Evolutionary conservation across 2,329 filamentous ascomycete species (phyloP).

Genomic region (Ceratocystis cacaofunesta): DNA sequence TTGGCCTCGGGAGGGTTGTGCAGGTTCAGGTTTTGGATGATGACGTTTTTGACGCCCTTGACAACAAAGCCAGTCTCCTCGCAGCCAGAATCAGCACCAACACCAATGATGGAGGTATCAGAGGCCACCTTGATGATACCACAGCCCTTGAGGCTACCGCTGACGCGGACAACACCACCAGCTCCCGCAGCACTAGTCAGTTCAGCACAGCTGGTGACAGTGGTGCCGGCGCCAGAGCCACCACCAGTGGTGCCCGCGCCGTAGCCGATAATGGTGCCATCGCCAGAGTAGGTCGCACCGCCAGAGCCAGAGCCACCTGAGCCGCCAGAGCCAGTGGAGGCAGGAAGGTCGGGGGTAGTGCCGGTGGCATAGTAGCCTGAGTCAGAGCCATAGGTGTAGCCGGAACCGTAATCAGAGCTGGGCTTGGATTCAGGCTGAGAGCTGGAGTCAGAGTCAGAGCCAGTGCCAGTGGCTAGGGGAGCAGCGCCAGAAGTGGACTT

Average conservation of each 20-base stretch:
- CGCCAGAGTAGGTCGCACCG: background rate
- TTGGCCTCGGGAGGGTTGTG: conserved; percentile 33
- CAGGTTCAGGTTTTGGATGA: conserved; percentile 41
- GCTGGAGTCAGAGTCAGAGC: background rate
- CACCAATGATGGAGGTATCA: conserved; percentile 38
- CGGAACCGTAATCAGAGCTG: background rate
- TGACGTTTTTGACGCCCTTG: conserved; percentile 36
- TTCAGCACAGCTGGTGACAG: conserved; percentile 30
- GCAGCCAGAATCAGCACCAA: conserved; percentile 29
- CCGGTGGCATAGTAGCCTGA: background rate
- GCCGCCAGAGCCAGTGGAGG: background rate
- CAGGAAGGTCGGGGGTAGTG: background rate
- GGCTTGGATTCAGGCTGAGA: background rate
- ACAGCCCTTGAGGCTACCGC: conserved; percentile 29
- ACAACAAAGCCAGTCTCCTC: conserved; percentile 34
- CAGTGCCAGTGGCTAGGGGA: background rate
- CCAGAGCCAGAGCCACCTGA: background rate
- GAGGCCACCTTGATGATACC: conserved; percentile 31
- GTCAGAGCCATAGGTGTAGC: background rate
- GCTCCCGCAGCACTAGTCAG: conserved; percentile 26
- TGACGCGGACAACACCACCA: conserved; percentile 32
- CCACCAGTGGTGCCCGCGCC: conserved; percentile 31
- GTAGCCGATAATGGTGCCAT: conserved; percentile 22
- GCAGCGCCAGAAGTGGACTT: conserved; percentile 12
- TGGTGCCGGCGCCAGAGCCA: conserved; percentile 30